Evolutionary conservation across 306 rosid genomes (phyloP), one percentile per base, ranked within the genome.

Genomic region (Sphenostylis stenocarpa): DNA sequence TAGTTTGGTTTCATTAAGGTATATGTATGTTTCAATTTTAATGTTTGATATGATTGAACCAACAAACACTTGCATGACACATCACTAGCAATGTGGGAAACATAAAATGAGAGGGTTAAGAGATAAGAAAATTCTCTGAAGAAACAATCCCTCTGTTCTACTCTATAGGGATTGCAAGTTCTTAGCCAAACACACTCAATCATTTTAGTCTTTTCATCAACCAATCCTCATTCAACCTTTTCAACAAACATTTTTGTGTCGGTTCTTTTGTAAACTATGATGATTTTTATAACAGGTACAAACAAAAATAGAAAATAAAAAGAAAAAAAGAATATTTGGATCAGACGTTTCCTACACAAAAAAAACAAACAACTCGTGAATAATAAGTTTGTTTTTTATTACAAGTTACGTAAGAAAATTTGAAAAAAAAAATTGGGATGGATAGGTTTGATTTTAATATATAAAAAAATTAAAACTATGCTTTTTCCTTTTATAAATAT

Each of bases 111-210:
- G 48, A 58, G 39, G 3, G 67, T 26, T 76, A n/a, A 67, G 31
- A 75, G 29, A 2, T 44, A 67, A 9, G 1, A 17, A 24, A 31
- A 4, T 44, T 23, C 2, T 36, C 45, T 53, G 24, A n/a, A 44
- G 70, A 73, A 73, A 66, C 34, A 70, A 70, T 34, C 33, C 45
- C 20, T 74, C 78, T 34, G 9, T 20, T 31, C 44, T 62, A 56
- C 11, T 19, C 12, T 19, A 17, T 55, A 31, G 24, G 9, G 7
- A 33, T 61, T 62, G 67, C 45, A 62, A 33, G 45, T 62, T 33
- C 16, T 33, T 16, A 33, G 6, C 7, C 3, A 62, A 61, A 13
- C 39, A 57, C 34, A 21, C 61, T 55, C 62, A 12, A 12, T 11
- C 38, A 23, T 24, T 24, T 11, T 23, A 4, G 8, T 53, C 15